Percentiles rank a stretch among this genome's conserved stretches.
Evolutionary conservation across 345 rosid genomes (phyloP).

Genomic region (Trapa incisa): DNA sequence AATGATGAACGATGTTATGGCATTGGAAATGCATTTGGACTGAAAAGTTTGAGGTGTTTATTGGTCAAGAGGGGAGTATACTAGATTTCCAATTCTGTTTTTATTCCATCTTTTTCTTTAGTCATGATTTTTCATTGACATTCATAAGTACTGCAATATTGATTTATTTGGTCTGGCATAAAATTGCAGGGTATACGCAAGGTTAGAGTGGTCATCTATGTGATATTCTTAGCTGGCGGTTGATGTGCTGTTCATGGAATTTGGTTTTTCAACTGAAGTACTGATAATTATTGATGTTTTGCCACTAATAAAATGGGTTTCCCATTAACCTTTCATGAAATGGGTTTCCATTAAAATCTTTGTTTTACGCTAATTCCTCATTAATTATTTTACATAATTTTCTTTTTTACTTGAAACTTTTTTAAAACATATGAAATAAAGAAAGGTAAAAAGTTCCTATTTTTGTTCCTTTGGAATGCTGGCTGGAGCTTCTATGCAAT

Average conservation of each 20-base stretch:
- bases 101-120: constrained; percentile 8
- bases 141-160: constrained; percentile 26
- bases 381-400: neutral
- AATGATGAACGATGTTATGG: constrained; percentile 6
- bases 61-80: constrained; percentile 4
- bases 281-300: constrained; percentile 28
- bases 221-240: constrained; percentile 70
- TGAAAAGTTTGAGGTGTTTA: constrained; percentile 1
- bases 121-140: constrained; percentile 21
- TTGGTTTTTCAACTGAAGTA: constrained; percentile 39
- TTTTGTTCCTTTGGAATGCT: neutral
- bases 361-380: neutral
- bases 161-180: constrained; percentile 64
- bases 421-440: neutral
- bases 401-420: neutral
- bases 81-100: constrained; percentile 8
- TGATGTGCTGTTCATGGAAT: constrained; percentile 69
- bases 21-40: neutral
- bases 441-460: no score
- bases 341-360: neutral
- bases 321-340: constrained; percentile 5
- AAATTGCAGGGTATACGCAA: constrained; percentile 65
- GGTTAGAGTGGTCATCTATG: constrained; percentile 51
- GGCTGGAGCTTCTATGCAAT: neutral
- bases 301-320: constrained; percentile 12